Percentiles rank a stretch among this genome's conserved stretches.
Conservation (phyloP, 1,284 basidiomycete species). For the Boletus sp. region DNA sequence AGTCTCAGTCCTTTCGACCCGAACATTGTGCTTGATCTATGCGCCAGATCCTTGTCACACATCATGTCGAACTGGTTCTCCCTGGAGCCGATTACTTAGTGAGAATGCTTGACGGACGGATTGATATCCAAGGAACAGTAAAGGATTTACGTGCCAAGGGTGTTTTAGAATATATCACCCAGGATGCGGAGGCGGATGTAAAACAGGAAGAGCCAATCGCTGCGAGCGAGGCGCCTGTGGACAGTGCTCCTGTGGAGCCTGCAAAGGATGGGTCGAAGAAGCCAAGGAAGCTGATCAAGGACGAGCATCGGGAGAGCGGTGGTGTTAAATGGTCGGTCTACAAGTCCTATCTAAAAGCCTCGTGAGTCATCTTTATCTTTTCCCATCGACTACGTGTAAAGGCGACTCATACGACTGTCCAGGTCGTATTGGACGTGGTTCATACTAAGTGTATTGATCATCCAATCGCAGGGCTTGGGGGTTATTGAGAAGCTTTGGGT, state of each 20-base stretch:
- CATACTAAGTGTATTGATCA: constrained; percentile 37
- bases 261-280: constrained; percentile 33
- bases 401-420: background rate
- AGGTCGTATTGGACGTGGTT: constrained; percentile 53
- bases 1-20: constrained; percentile 12
- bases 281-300: constrained; percentile 50
- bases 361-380: constrained; percentile 37
- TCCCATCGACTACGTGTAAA: too few species aligned
- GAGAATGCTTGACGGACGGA: constrained; percentile 58
- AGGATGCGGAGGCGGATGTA: constrained; percentile 30
- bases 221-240: constrained; percentile 16
- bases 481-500: constrained; percentile 58
- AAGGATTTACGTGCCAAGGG: constrained; percentile 47
- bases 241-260: constrained; percentile 14
- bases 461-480: constrained; percentile 33
- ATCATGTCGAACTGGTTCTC: constrained; percentile 60
- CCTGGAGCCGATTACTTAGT: constrained; percentile 55
- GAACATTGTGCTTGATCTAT: background rate
- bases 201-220: constrained; percentile 21
- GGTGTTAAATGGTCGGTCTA: constrained; percentile 65
- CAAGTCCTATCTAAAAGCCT: constrained; percentile 56
- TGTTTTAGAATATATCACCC: constrained; percentile 44
- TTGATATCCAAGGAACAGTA: constrained; percentile 53
- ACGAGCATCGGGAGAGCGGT: constrained; percentile 56
- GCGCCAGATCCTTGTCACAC: constrained; percentile 54